Evolutionary conservation across 140 eudicot genomes (phyloP), one percentile per base, ranked within the genome.

Genomic region (Erigeron philadelphicus): DNA sequence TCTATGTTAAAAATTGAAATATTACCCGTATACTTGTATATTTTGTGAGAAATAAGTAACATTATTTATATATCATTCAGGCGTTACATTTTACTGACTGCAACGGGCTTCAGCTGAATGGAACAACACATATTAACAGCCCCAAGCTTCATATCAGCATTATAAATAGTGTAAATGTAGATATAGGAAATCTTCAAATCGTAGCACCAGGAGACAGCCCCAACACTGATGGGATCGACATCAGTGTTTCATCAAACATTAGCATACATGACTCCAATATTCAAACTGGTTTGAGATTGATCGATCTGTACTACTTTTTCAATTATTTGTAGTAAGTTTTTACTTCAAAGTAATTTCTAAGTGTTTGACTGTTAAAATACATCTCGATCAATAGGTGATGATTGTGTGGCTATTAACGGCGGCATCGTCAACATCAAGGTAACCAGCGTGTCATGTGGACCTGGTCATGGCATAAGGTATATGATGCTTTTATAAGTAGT

Each of bases 321-420:
- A 17, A 11, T 45, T 12, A 11, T 0, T 41, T 40, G 35, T 44
- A 56, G 17, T 17, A 18, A 38, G 12, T 60, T 47, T 59, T 9
- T 48, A 45, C 21, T 47, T 8, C 0, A 0, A 0, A 12, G 15
- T 2, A 3, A 11, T n/a, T 31, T 46, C 9, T 38, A 13, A 8
- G n/a, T n/a, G n/a, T 21, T 21, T 21, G 1, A 21, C 13, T 1
- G 21, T 40, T 50, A 7, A 5, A 40, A 59, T 23, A 43, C 56
- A n/a, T 4, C 25, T 49, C 3, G 5, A 52, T 43, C 38, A 31
- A 52, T 43, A 79, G 80, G 83, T 40, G 80, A 79, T 42, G 83
- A 74, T 79, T 79, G 83, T 69, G 76, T 74, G 48, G 83, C 83
- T 59, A 79, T 79, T 18, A 74, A 74, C 23, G 80, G 83, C 47